phyloP scores from a whole-genome alignment of 1,284 basidiomycete genomes.

The Sporisorium sorghi region DNA sequence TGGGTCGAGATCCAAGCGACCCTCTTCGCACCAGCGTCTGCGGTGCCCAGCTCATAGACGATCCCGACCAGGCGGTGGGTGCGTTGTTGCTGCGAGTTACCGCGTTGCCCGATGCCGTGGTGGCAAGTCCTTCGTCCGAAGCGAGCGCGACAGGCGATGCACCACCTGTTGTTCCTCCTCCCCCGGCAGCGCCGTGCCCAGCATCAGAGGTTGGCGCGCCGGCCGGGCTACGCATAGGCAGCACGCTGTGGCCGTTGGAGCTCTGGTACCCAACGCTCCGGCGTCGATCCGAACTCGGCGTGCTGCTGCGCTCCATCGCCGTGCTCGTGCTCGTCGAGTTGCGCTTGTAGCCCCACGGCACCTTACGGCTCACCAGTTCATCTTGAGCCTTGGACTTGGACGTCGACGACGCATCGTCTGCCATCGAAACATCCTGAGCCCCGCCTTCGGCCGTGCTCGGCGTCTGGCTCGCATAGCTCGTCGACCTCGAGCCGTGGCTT shows the following conservation, averaged over 20 bases:
- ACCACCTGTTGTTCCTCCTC: neutral
- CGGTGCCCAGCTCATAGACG: conserved; percentile 6
- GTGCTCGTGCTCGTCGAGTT: conserved; percentile 30
- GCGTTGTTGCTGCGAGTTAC: conserved; percentile 14
- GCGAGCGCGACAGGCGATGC: conserved; percentile 4
- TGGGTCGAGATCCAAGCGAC: conserved; percentile 20
- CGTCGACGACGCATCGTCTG: conserved; percentile 30
- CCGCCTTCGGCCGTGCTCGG: conserved; percentile 16
- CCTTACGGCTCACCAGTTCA: conserved; percentile 56
- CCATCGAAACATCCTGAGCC: conserved; percentile 14
- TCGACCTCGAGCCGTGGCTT: conserved; percentile 32
- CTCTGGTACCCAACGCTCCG: conserved; percentile 41
- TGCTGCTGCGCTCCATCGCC: conserved; percentile 31
- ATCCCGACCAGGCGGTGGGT: conserved; percentile 34
- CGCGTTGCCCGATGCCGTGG: conserved; percentile 3
- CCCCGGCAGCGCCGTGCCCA: conserved; percentile 10
- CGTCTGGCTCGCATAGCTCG: conserved; percentile 37
- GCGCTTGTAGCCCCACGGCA: conserved; percentile 59
- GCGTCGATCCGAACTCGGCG: conserved; percentile 41
- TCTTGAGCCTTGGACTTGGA: conserved; percentile 30
- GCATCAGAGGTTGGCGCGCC: conserved; percentile 16
- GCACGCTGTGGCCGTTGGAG: conserved; percentile 33
- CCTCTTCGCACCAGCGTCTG: conserved; percentile 23
- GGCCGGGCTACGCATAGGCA: conserved; percentile 14
- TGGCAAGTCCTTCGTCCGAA: conserved; percentile 9